Evolutionary conservation across 352 stramenopile genomes (phyloP), one percentile per base, ranked within the genome.

Genomic region (Phytophthora capsici): DNA sequence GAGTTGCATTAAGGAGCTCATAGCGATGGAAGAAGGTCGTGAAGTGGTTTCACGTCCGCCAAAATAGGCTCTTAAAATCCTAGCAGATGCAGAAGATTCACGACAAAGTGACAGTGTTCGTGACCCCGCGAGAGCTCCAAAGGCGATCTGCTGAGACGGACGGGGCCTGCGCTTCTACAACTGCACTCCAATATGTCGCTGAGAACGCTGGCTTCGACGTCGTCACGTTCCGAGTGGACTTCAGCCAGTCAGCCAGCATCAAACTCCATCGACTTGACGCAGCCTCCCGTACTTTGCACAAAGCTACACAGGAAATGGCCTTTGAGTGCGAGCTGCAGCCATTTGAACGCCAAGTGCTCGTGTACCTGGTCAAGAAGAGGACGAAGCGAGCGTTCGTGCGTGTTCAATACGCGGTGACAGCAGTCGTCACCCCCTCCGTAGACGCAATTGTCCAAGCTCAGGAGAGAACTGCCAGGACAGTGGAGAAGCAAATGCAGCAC

Each of bases 1-100:
- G 6, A 94, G 72, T 44, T 93, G 82, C 77, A 92, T 84, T 28
- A 94, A 73, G 49, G 84, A 89, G 67, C 81, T 91, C 86, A 94
- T 94, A 17, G n/a, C 62, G 45, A 47, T 14, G 17, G 28, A 34
- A 12, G 36, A 19, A 41, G 41, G 45, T 52, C 4, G 25, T 23
- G 20, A 13, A 36, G 20, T 20, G 45, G 41, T 63, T 63, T 53
- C 20, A 20, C 7, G 40, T 8, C 22, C 50, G 1, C 62, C 51
- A 47, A 30, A 41, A 20, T 41, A 41, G 28, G 28, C 10, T 30
- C 14, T 36, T 37, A 13, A n/a, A 37, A 69, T 52, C 28, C 22
- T 5, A 45, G 41, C 49, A 40, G 30, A 73, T 64, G 65, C 58
- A 73, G 40, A 34, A 28, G 25, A 62, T 73, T 34, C 41, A 78